Percentiles rank a stretch among this genome's conserved stretches.
Conservation (phyloP, 176 grass and related monocot genomes). For the Phragmites australis region DNA sequence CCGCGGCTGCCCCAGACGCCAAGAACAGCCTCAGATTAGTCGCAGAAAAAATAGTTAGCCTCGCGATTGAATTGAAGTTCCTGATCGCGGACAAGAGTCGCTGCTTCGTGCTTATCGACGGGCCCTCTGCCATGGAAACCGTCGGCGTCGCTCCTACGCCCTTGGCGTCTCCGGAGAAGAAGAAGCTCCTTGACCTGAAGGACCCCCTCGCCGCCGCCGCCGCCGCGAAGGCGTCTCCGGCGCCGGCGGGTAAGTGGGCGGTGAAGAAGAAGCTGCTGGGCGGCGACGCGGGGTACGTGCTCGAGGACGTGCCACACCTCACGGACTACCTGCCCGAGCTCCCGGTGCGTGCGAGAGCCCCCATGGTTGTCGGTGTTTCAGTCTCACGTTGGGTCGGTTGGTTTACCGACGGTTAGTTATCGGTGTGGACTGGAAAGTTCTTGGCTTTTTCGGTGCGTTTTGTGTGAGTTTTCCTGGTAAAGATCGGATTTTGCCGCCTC, state of each 20-base stretch:
- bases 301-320: constrained; percentile 97
- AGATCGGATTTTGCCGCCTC: background rate
- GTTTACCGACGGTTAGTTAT: constrained; percentile 29
- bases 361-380: constrained; percentile 23
- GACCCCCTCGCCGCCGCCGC: constrained; percentile 26
- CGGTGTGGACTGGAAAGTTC: constrained; percentile 21
- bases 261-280: constrained; percentile 63
- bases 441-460: background rate
- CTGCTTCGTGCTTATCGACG: background rate
- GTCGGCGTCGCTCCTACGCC: constrained; percentile 38
- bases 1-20: background rate
- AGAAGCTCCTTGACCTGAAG: constrained; percentile 53
- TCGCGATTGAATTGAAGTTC: background rate
- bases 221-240: constrained; percentile 5
- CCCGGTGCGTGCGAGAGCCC: constrained; percentile 55
- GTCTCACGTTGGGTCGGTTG: constrained; percentile 16
- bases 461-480: background rate
- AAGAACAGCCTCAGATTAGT: constrained; percentile 29
- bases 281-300: constrained; percentile 78
- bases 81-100: background rate
- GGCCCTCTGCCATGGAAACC: constrained; percentile 44
- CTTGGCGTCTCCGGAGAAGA: constrained; percentile 33
- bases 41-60: background rate
- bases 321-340: constrained; percentile 75
- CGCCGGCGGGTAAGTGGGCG: constrained; percentile 43